Percentiles rank a stretch among this genome's conserved stretches.
These are phyloP conservation scores for Colletotrichum spinosum DNA, from an alignment of 2,329 filamentous ascomycete genomes.

Conservation along the genomic window DNA sequence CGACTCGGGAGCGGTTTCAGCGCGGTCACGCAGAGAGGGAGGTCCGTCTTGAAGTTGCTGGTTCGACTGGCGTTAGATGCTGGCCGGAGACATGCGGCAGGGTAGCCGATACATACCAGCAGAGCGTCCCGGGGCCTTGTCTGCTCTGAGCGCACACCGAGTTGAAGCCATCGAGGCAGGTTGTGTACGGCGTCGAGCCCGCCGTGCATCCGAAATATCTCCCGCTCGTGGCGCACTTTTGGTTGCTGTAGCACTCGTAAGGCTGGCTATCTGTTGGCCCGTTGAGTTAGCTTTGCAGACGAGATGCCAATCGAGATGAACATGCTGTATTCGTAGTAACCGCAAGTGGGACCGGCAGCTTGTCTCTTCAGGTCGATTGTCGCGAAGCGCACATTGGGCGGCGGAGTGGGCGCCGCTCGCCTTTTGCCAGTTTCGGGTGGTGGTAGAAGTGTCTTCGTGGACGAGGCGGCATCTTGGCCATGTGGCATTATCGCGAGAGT, in stretches of 20 bases:
- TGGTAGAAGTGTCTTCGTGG: background rate
- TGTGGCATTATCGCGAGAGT: too few species aligned
- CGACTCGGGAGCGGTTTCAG: background rate
- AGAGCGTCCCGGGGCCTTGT: slow-evolving; percentile 4
- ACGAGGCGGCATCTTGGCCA: background rate
- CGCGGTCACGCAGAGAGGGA: slow-evolving; percentile 10
- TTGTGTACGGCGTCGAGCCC: slow-evolving; percentile 11
- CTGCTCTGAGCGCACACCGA: background rate
- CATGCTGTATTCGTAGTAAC: slow-evolving; percentile 14
- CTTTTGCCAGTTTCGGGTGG: background rate
- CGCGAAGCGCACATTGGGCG: slow-evolving; percentile 1
- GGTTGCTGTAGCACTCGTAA: slow-evolving; percentile 1
- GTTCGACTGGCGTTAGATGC: background rate
- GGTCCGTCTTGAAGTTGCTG: slow-evolving; percentile 13
- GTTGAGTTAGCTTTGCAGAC: background rate
- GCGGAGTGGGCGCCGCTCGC: background rate
- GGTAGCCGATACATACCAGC: slow-evolving; percentile 7
- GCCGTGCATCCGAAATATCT: slow-evolving; percentile 10
- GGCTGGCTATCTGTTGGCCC: slow-evolving; percentile 3
- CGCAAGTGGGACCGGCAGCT: background rate
- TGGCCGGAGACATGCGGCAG: background rate
- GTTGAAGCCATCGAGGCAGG: slow-evolving; percentile 9
- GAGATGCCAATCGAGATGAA: background rate
- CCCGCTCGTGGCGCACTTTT: background rate
- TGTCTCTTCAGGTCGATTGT: slow-evolving; percentile 5